phyloP scores from a whole-genome alignment of 2,329 filamentous ascomycete genomes.

The Chlorencoelia australis region DNA sequence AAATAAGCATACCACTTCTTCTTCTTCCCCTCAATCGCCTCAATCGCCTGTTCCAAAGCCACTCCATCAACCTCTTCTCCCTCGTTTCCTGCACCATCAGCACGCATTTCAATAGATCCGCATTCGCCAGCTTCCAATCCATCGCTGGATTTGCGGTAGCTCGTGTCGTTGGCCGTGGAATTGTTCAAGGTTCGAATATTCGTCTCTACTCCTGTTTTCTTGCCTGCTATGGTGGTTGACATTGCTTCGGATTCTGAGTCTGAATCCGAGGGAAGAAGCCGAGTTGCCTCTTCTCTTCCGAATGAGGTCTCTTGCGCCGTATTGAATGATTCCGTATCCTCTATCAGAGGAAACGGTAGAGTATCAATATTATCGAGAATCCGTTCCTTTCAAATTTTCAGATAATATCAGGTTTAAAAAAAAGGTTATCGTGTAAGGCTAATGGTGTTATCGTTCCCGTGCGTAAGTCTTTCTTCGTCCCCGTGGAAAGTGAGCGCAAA shows the following conservation, averaged over 20 bases:
- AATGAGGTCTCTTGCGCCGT: no score
- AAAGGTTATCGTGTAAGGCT: conserved; percentile 8
- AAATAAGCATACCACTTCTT: conserved; percentile 64
- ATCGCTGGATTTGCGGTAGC: conserved; percentile 18
- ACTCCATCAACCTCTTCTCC: conserved; percentile 15
- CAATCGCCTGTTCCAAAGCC: conserved; percentile 34
- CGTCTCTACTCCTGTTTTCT: conserved; percentile 15
- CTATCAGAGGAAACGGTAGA: conserved; percentile 22
- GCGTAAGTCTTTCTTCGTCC: conserved; percentile 27
- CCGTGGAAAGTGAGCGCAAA: conserved; percentile 25
- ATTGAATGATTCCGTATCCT: no score
- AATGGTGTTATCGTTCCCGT: no score
- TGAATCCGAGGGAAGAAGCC: conserved; percentile 19
- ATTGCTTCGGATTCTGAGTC: conserved; percentile 10
- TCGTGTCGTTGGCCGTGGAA: no score
- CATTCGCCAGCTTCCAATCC: conserved; percentile 11
- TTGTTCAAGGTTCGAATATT: conserved; percentile 5
- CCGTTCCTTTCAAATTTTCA: no score
- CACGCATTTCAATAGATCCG: conserved; percentile 12
- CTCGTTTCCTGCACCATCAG: not conserved
- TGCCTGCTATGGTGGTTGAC: conserved; percentile 8
- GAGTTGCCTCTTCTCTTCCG: no score
- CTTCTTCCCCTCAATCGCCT: conserved; percentile 43
- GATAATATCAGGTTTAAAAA: no score
- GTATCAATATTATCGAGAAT: not conserved